phyloP scores from a whole-genome alignment of 805 yeast species.

The Yamadazyma endophytica region DNA sequence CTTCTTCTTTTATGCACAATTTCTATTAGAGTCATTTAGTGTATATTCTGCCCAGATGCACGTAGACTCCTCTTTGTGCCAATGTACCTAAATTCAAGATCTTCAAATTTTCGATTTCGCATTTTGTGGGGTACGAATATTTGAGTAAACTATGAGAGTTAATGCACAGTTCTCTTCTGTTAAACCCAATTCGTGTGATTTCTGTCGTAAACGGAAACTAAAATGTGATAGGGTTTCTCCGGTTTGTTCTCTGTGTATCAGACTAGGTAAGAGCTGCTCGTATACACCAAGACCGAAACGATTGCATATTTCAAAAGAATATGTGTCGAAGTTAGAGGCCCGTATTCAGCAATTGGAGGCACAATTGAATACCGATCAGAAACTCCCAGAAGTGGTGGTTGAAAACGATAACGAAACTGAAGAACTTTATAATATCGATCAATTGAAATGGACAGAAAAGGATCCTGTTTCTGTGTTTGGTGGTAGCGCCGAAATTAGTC shows the following conservation, averaged over 20 bases:
- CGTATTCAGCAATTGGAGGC: slow-evolving; percentile 4
- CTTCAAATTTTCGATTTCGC: too few relatives aligned
- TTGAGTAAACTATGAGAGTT: too few relatives aligned
- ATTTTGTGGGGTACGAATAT: too few relatives aligned
- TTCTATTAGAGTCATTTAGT: too few relatives aligned
- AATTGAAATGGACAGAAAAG: not conserved
- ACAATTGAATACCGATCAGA: slow-evolving; percentile 1
- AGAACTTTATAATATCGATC: not conserved
- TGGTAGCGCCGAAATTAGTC: not conserved
- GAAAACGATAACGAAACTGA: not conserved
- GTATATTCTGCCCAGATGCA: too few relatives aligned
- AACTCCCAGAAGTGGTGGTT: not conserved
- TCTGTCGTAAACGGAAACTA: slow-evolving; percentile 11
- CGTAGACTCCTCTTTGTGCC: too few relatives aligned
- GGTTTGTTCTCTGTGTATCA: slow-evolving; percentile 6
- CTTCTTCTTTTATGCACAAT: too few relatives aligned
- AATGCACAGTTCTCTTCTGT: too few relatives aligned
- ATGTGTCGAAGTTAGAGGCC: slow-evolving; percentile 6
- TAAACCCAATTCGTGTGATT: slow-evolving; percentile 13
- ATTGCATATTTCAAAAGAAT: slow-evolving; percentile 5
- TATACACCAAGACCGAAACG: slow-evolving; percentile 8
- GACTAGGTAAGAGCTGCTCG: slow-evolving; percentile 7
- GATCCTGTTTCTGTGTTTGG: not conserved
- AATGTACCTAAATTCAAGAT: too few relatives aligned
- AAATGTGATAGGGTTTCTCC: slow-evolving; percentile 10